Evolutionary conservation across 2,329 filamentous ascomycete species (phyloP).

Genomic region (Kalaharituber pfeilii): DNA sequence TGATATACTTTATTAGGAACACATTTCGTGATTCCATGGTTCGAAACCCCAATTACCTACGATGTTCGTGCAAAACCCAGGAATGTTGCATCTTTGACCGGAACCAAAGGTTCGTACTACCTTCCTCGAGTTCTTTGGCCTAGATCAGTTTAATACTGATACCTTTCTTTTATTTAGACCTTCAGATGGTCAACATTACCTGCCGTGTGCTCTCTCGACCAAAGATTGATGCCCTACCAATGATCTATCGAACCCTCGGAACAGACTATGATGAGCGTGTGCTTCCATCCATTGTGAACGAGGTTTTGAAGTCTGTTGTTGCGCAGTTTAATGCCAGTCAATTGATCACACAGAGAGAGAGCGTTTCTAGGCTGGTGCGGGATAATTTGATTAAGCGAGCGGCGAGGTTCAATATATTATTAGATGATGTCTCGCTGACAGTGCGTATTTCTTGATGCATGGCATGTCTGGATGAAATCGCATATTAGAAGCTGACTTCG

Average conservation of each 20-base stretch:
- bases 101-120: conserved; percentile 48
- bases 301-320: conserved; percentile 95
- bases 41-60: conserved; percentile 92
- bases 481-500: background rate
- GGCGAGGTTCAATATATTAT: conserved; percentile 87
- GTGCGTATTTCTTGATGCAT: conserved; percentile 43
- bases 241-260: conserved; percentile 92
- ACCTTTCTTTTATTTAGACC: conserved; percentile 34
- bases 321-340: conserved; percentile 98
- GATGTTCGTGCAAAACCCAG: conserved; percentile 95
- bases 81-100: conserved; percentile 90
- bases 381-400: conserved; percentile 85
- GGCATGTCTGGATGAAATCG: background rate
- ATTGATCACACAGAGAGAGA: conserved; percentile 97
- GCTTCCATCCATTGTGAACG: conserved; percentile 92
- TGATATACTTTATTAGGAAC: conserved; percentile 46
- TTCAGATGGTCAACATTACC: conserved; percentile 99
- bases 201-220: conserved; percentile 95
- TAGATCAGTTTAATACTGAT: background rate
- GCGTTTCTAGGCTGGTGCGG: conserved; percentile 74
- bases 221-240: conserved; percentile 69
- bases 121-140: background rate
- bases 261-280: conserved; percentile 95
- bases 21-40: conserved; percentile 86
- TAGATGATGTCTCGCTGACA: conserved; percentile 94